Conservation (phyloP, 805 yeast species). For the Candida arabinofermentans region DNA sequence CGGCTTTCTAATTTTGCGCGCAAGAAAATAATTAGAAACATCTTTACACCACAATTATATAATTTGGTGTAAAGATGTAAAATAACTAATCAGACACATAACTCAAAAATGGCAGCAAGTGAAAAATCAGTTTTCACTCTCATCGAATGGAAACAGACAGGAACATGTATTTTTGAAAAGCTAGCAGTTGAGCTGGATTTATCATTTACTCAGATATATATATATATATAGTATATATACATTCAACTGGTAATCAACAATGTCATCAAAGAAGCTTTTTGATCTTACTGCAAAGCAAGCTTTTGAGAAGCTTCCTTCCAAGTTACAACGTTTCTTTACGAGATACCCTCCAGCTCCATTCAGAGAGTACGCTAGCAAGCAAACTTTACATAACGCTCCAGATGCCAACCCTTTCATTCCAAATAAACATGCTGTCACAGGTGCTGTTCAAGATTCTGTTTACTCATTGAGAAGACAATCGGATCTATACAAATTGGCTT, state of each 20-base stretch:
- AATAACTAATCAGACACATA: not conserved
- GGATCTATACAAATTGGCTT: constrained; percentile 78
- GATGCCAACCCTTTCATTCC: constrained; percentile 85
- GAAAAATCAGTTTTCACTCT: not conserved
- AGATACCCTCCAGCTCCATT: constrained; percentile 85
- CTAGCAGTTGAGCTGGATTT: no score
- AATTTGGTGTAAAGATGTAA: no score
- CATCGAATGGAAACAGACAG: no score
- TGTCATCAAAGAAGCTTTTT: constrained; percentile 20
- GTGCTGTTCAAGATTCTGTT: constrained; percentile 70
- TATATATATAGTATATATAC: not conserved
- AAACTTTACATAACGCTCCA: constrained; percentile 61
- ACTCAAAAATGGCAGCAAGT: not conserved
- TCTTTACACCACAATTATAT: not conserved
- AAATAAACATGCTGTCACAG: constrained; percentile 77
- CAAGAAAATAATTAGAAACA: no score
- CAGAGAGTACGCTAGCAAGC: constrained; percentile 56
- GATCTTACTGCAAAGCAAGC: constrained; percentile 31
- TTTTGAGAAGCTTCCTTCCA: constrained; percentile 55
- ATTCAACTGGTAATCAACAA: constrained; percentile 1
- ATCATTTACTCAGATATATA: not conserved
- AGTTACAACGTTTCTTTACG: constrained; percentile 68
- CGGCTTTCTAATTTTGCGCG: constrained; percentile 7
- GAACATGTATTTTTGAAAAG: no score
- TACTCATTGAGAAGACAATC: constrained; percentile 80